phyloP scores from a whole-genome alignment of 2,329 filamentous ascomycete genomes.

The Botryotinia convoluta region DNA sequence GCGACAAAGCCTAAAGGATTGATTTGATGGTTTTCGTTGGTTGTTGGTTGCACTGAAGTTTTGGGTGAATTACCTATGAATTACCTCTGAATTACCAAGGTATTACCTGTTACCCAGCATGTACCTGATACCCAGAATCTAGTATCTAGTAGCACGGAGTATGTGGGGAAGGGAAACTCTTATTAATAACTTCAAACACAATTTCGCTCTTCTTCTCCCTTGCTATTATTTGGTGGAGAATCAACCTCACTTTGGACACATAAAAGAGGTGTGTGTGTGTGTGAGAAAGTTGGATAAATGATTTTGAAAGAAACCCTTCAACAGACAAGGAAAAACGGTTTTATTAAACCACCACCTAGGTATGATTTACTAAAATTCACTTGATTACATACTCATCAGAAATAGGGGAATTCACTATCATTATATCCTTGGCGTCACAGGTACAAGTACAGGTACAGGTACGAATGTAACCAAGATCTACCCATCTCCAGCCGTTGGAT shows the following conservation, averaged over 20 bases:
- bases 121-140: not conserved
- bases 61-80: not conserved
- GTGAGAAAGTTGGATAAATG: not conserved
- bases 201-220: not conserved
- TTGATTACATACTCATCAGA: not conserved
- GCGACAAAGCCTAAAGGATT: not conserved
- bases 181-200: not conserved
- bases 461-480: slow-evolving; percentile 6
- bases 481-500: not conserved
- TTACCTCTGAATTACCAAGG: not conserved
- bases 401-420: slow-evolving; percentile 5
- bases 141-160: too few relatives aligned
- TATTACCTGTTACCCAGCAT: not conserved
- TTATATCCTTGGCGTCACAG: not conserved
- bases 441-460: not conserved
- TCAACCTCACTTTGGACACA: not conserved
- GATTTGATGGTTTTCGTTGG: not conserved
- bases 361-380: not conserved
- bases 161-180: not conserved
- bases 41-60: not conserved
- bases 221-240: not conserved
- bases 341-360: not conserved
- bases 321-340: not conserved
- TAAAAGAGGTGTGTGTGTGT: not conserved
- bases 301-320: not conserved